Percentiles rank a stretch among this genome's conserved stretches.
These are phyloP conservation scores for Heterobasidion occidentale DNA, from an alignment of 1,284 basidiomycete genomes.

Conservation along the genomic window DNA sequence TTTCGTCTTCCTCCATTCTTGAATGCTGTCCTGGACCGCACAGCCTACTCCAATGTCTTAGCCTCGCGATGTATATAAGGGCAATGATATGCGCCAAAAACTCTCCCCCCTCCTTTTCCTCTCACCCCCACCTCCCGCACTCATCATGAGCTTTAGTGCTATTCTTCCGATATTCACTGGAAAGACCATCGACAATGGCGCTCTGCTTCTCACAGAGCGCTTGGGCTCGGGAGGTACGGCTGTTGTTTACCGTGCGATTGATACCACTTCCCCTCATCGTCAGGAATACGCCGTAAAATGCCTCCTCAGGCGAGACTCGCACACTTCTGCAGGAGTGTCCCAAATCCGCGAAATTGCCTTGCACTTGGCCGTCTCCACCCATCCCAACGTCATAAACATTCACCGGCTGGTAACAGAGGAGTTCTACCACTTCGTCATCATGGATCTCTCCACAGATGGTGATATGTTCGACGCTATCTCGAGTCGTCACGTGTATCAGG, in stretches of 20 bases:
- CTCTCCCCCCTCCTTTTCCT: no score
- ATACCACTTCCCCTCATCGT: slow-evolving; percentile 16
- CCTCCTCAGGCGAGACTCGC: slow-evolving; percentile 40
- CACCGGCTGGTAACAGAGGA: slow-evolving; percentile 47
- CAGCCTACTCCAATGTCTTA: no score
- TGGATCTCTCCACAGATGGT: slow-evolving; percentile 57
- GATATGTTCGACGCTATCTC: slow-evolving; percentile 61
- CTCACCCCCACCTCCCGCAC: no score
- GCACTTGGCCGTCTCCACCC: slow-evolving; percentile 49
- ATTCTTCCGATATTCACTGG: no score
- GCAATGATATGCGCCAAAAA: no score
- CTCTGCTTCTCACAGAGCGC: background rate
- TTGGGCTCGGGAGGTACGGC: slow-evolving; percentile 45
- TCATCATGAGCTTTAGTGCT: no score
- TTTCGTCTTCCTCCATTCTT: no score
- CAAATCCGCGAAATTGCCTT: slow-evolving; percentile 19
- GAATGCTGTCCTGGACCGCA: no score
- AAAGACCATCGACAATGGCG: background rate
- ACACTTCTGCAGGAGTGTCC: background rate
- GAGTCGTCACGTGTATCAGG: slow-evolving; percentile 35
- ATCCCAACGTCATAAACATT: slow-evolving; percentile 52
- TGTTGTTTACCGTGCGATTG: slow-evolving; percentile 30
- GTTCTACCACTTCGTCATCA: slow-evolving; percentile 46
- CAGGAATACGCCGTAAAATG: slow-evolving; percentile 48
- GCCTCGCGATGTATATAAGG: no score